Evolutionary conservation across 2,329 filamentous ascomycete species (phyloP).

Genomic region (Scopulariopsis brevicaulis): DNA sequence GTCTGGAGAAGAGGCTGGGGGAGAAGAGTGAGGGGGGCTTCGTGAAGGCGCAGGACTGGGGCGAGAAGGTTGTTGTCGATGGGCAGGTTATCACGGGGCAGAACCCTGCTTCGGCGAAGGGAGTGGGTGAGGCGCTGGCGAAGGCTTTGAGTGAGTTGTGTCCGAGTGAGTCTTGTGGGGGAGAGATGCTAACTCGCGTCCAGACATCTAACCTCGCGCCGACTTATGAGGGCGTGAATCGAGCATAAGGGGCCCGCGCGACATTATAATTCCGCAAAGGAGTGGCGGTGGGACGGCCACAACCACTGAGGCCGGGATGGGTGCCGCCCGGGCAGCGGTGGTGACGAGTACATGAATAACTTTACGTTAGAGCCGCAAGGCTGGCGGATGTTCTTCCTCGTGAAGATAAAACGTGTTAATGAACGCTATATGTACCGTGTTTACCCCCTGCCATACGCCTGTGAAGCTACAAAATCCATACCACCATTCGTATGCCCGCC

Average conservation of each 20-base stretch:
- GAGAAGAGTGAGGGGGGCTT: conserved; percentile 40
- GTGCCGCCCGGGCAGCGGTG: too few relatives aligned
- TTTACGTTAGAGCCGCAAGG: too few relatives aligned
- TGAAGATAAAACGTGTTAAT: too few relatives aligned
- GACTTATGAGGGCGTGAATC: not conserved
- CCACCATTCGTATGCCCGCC: not conserved
- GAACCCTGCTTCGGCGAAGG: conserved; percentile 42
- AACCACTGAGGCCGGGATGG: too few relatives aligned
- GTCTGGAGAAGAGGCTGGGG: conserved; percentile 43
- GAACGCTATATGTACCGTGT: too few relatives aligned
- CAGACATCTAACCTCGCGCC: not conserved
- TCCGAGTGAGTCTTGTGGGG: not conserved
- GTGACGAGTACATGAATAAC: too few relatives aligned
- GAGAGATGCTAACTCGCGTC: not conserved
- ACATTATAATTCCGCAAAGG: too few relatives aligned
- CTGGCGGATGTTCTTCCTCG: too few relatives aligned
- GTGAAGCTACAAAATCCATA: not conserved
- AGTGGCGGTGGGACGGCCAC: too few relatives aligned
- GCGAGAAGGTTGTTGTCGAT: conserved; percentile 34
- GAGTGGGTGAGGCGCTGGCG: conserved; percentile 37
- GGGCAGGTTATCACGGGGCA: conserved; percentile 45
- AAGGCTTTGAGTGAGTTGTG: conserved; percentile 24
- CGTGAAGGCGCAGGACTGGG: conserved; percentile 42
- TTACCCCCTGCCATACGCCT: not conserved
- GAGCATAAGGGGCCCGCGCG: too few relatives aligned